Percentiles rank a stretch among this genome's conserved stretches.
Conservation (phyloP, 768 basidiomycete genomes). For the Fibroporia radiculosa region DNA sequence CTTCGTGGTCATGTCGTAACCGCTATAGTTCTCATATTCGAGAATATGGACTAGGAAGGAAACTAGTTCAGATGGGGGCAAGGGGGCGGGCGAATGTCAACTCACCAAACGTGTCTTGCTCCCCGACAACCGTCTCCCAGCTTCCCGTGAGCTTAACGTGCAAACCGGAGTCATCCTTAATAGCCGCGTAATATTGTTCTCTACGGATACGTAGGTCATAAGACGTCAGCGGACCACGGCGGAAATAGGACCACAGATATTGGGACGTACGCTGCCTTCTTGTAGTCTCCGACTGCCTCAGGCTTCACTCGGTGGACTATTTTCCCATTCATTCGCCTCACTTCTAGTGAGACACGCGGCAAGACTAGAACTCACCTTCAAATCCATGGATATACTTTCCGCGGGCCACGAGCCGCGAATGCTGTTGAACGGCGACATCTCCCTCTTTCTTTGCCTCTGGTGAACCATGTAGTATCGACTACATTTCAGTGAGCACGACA, state of each 20-base stretch:
- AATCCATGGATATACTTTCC: constrained; percentile 93
- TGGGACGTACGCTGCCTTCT: constrained; percentile 75
- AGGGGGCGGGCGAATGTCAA: background rate
- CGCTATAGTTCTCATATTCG: constrained; percentile 91
- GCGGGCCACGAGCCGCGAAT: constrained; percentile 82
- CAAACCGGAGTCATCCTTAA: constrained; percentile 65
- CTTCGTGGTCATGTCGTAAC: constrained; percentile 70
- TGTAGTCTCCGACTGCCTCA: constrained; percentile 74
- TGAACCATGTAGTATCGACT: constrained; percentile 92
- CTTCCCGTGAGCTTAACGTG: constrained; percentile 87
- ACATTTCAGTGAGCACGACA: constrained; percentile 11
- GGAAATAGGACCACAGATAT: too few species aligned
- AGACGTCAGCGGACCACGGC: background rate
- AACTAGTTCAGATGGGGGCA: constrained; percentile 1
- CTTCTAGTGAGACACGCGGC: background rate
- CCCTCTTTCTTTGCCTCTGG: constrained; percentile 82
- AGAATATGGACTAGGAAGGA: constrained; percentile 52
- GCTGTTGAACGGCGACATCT: constrained; percentile 68
- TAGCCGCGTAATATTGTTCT: constrained; percentile 75
- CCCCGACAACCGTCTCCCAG: constrained; percentile 88
- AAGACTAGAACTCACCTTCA: constrained; percentile 50
- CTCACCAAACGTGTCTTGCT: constrained; percentile 78
- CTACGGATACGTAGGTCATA: constrained; percentile 29
- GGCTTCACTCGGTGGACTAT: constrained; percentile 84
- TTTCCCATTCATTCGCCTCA: too few species aligned